phyloP scores from a whole-genome alignment of 805 yeast species.

The Ogataea methylovora region DNA sequence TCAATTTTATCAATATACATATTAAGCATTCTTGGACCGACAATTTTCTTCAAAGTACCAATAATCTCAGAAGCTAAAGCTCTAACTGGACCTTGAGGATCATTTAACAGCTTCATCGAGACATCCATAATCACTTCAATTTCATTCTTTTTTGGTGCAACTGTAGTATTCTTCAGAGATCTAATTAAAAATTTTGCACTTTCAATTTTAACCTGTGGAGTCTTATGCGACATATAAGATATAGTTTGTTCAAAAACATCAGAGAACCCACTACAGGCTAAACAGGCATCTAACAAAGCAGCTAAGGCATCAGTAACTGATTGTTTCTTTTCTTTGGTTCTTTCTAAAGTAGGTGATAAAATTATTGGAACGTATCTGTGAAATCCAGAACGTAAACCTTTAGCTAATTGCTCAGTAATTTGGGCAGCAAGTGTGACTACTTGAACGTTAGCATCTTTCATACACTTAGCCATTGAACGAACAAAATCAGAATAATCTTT shows the following conservation, averaged over 20 bases:
- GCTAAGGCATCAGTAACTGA: conserved; percentile 68
- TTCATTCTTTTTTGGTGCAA: conserved; percentile 44
- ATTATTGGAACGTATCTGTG: conserved; percentile 44
- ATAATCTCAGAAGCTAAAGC: conserved; percentile 68
- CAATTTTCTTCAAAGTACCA: conserved; percentile 77
- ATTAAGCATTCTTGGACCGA: conserved; percentile 63
- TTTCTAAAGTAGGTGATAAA: conserved; percentile 60
- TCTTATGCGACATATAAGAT: conserved; percentile 60
- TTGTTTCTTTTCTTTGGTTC: conserved; percentile 84
- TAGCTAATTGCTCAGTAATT: conserved; percentile 51
- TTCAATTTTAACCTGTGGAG: conserved; percentile 76
- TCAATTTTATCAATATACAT: conserved; percentile 64
- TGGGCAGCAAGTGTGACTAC: conserved; percentile 77
- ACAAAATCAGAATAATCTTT: conserved; percentile 64
- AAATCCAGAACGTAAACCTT: conserved; percentile 56
- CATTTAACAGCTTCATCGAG: conserved; percentile 61
- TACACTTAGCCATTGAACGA: conserved; percentile 56
- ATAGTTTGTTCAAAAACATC: conserved; percentile 56
- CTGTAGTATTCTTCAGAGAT: conserved; percentile 45
- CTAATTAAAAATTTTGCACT: conserved; percentile 57
- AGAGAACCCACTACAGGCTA: conserved; percentile 38
- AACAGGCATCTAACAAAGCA: conserved; percentile 58
- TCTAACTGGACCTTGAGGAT: conserved; percentile 80
- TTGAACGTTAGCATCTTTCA: conserved; percentile 85
- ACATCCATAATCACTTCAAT: conserved; percentile 48